phyloP scores from a whole-genome alignment of 2,329 filamentous ascomycete genomes.

The Tolypocladium tundrense region DNA sequence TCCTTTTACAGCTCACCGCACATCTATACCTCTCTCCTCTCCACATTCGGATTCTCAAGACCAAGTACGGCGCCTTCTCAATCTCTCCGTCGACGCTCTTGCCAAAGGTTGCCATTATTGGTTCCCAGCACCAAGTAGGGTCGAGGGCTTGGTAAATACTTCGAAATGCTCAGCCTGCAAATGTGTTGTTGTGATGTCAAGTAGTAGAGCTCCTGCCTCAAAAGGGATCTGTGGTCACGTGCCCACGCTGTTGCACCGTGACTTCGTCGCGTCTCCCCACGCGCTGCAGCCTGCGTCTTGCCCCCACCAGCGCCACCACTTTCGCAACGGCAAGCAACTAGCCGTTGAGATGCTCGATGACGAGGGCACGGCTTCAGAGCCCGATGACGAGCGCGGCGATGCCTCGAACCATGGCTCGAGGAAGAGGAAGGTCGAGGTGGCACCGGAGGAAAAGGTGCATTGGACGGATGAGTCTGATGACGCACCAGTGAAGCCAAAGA shows the following conservation, averaged over 20 bases:
- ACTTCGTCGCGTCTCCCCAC: background rate
- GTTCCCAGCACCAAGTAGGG: too few relatives aligned
- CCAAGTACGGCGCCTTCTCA: constrained; percentile 75
- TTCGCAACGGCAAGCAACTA: background rate
- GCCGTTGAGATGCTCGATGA: constrained; percentile 17
- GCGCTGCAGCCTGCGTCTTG: background rate
- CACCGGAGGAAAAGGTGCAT: constrained; percentile 32
- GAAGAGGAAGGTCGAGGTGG: constrained; percentile 27
- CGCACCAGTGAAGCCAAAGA: constrained; percentile 46
- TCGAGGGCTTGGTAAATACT: background rate
- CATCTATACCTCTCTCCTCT: constrained; percentile 86
- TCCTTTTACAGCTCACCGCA: constrained; percentile 79
- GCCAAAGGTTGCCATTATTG: constrained; percentile 28
- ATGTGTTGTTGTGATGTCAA: background rate
- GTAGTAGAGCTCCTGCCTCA: background rate
- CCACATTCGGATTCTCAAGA: constrained; percentile 85
- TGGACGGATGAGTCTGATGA: constrained; percentile 52
- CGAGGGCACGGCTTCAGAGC: constrained; percentile 10
- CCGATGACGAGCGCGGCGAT: constrained; percentile 5
- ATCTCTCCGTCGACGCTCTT: constrained; percentile 77
- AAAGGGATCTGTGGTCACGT: background rate
- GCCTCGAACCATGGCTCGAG: constrained; percentile 4
- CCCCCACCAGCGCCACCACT: background rate
- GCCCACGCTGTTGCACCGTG: background rate
- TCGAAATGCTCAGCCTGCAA: background rate